These are phyloP conservation scores for Colletotrichum godetiae DNA, from an alignment of 2,329 filamentous ascomycete genomes.

Conservation along the genomic window DNA sequence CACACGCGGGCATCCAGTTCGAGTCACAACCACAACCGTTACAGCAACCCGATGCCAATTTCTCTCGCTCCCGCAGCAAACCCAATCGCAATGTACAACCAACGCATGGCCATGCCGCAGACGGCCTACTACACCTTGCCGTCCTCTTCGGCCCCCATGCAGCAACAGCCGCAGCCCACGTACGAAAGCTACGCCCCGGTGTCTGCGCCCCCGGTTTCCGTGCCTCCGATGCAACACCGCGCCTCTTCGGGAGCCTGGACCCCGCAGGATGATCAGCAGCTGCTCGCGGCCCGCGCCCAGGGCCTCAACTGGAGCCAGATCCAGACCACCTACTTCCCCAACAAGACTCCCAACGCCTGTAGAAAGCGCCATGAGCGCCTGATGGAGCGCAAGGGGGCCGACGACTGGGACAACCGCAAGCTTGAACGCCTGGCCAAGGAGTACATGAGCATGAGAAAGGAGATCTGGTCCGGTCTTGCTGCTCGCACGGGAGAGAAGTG, in stretches of 20 bases:
- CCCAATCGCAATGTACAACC: slow-evolving; percentile 54
- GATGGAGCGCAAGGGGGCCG: slow-evolving; percentile 78
- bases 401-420: slow-evolving; percentile 83
- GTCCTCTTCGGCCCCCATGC: slow-evolving; percentile 48
- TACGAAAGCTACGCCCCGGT: slow-evolving; percentile 55
- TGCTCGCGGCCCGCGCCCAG: slow-evolving; percentile 77
- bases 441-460: slow-evolving; percentile 82
- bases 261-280: slow-evolving; percentile 77
- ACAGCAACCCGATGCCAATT: slow-evolving; percentile 50
- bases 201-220: slow-evolving; percentile 44
- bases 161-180: slow-evolving; percentile 44
- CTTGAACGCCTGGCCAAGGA: slow-evolving; percentile 79
- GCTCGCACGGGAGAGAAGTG: slow-evolving; percentile 84
- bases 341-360: slow-evolving; percentile 85
- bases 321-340: slow-evolving; percentile 78
- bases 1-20: slow-evolving; percentile 55
- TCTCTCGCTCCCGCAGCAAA: slow-evolving; percentile 52
- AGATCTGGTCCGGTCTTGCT: slow-evolving; percentile 84
- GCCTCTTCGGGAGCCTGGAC: slow-evolving; percentile 78
- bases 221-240: slow-evolving; percentile 58
- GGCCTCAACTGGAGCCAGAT: slow-evolving; percentile 89
- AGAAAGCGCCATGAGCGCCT: slow-evolving; percentile 89
- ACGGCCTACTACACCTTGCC: slow-evolving; percentile 53
- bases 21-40: slow-evolving; percentile 47
- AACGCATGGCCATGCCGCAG: slow-evolving; percentile 52